phyloP scores from a whole-genome alignment of 164 flowering plant genomes.

The Liquidambar formosana region DNA sequence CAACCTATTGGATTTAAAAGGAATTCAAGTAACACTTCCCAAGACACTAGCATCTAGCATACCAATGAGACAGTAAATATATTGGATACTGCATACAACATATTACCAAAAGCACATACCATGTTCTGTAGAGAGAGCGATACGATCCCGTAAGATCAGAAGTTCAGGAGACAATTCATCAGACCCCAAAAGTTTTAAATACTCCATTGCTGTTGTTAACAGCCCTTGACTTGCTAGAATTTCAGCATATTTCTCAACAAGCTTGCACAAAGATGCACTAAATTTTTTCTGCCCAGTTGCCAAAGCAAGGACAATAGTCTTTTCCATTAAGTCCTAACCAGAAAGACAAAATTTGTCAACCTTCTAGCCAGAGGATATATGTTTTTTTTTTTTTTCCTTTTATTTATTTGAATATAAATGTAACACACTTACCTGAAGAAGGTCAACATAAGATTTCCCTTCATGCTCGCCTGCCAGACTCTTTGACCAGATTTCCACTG shows the following conservation, averaged over 20 bases:
- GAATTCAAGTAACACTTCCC: background rate
- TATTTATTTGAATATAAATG: background rate
- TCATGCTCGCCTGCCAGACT: conserved; percentile 54
- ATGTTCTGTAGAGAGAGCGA: conserved; percentile 65
- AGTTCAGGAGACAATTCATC: conserved; percentile 88
- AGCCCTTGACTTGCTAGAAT: conserved; percentile 95
- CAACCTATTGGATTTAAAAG: background rate
- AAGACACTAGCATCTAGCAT: background rate
- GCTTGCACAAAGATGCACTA: conserved; percentile 78
- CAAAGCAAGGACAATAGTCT: conserved; percentile 87
- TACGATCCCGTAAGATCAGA: conserved; percentile 72
- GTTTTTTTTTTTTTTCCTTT: too few relatives aligned
- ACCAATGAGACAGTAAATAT: background rate
- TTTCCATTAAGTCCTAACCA: conserved; percentile 92
- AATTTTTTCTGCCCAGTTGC: conserved; percentile 87
- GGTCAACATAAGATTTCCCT: conserved; percentile 76
- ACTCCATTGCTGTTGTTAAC: conserved; percentile 84
- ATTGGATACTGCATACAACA: background rate
- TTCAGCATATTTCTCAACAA: conserved; percentile 95
- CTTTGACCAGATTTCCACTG: conserved; percentile 93
- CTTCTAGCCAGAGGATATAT: background rate
- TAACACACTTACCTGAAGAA: conserved; percentile 69
- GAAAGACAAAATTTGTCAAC: conserved; percentile 4
- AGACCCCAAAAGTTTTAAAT: conserved; percentile 77
- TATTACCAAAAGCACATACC: conserved; percentile 29